These are phyloP conservation scores for Entelexis paramagnoliae DNA, from an alignment of 1,139 yeast species.

Conservation along the genomic window DNA sequence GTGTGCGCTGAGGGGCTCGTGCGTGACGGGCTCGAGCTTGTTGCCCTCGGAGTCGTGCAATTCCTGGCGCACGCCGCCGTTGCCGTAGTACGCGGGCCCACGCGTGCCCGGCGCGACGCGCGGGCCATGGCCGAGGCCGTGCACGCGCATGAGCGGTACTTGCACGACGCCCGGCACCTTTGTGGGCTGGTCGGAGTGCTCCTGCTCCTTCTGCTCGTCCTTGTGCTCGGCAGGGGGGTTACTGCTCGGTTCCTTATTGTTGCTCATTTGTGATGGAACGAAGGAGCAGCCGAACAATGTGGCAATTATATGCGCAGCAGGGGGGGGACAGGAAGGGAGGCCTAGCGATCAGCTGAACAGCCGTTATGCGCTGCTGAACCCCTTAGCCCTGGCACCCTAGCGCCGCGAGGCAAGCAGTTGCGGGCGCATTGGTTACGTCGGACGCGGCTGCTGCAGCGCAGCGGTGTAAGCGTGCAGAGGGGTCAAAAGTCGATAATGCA, in stretches of 20 bases:
- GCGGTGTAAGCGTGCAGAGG: no score
- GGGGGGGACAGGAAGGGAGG: not conserved
- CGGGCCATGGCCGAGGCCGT: conserved; percentile 17
- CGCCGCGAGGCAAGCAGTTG: no score
- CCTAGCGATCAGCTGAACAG: not conserved
- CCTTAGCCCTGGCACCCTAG: not conserved
- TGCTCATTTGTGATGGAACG: not conserved
- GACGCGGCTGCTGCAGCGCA: no score
- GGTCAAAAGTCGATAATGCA: no score
- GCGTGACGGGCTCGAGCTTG: not conserved
- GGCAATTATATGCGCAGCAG: not conserved
- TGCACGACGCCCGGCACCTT: conserved; percentile 13
- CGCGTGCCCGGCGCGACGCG: not conserved
- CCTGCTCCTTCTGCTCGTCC: not conserved
- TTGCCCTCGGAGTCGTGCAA: not conserved
- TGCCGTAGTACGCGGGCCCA: not conserved
- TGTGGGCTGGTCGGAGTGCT: not conserved
- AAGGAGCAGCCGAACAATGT: not conserved
- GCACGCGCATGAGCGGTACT: conserved; percentile 11
- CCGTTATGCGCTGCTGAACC: not conserved
- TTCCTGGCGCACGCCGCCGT: not conserved
- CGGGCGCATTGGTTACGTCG: no score
- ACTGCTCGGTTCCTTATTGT: not conserved
- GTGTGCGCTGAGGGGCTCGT: not conserved
- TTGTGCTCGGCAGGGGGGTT: not conserved